Evolutionary conservation across 257 asterid genomes (phyloP).

Genomic region (Rauvolfia tetraphylla): DNA sequence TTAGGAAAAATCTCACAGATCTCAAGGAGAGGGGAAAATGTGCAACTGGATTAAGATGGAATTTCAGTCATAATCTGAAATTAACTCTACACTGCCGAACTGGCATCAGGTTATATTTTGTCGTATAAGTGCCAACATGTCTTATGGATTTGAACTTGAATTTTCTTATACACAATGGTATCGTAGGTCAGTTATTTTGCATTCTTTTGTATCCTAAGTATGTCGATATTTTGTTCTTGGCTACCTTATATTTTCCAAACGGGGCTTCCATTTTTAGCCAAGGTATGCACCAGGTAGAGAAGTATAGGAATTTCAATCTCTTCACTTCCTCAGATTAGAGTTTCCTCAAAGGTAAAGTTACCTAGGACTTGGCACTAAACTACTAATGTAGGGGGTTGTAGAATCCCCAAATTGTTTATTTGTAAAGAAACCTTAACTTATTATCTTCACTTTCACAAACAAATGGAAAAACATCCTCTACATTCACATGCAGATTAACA

Average conservation of each 20-base stretch:
- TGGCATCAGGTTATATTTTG: conserved; percentile 10
- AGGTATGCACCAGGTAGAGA: neutral
- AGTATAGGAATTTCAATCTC: neutral
- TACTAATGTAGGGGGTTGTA: neutral
- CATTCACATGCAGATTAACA: neutral
- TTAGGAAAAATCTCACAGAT: neutral
- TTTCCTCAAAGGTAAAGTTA: neutral
- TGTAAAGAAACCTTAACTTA: neutral
- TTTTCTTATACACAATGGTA: neutral
- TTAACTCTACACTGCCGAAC: neutral
- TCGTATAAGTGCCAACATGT: neutral
- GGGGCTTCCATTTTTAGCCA: neutral
- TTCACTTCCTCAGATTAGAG: neutral
- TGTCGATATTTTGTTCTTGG: neutral
- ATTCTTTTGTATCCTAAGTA: neutral
- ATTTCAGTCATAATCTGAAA: neutral
- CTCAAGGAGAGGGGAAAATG: no score
- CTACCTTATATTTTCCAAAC: neutral
- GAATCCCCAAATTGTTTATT: neutral
- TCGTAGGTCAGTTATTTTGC: neutral
- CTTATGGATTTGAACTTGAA: neutral
- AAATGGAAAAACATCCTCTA: neutral
- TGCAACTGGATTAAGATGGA: neutral
- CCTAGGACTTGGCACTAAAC: neutral
- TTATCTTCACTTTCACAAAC: neutral